Evolutionary conservation across 352 stramenopile genomes (phyloP), one percentile per base, ranked within the genome.

Genomic region (Pythium phragmiticola): DNA sequence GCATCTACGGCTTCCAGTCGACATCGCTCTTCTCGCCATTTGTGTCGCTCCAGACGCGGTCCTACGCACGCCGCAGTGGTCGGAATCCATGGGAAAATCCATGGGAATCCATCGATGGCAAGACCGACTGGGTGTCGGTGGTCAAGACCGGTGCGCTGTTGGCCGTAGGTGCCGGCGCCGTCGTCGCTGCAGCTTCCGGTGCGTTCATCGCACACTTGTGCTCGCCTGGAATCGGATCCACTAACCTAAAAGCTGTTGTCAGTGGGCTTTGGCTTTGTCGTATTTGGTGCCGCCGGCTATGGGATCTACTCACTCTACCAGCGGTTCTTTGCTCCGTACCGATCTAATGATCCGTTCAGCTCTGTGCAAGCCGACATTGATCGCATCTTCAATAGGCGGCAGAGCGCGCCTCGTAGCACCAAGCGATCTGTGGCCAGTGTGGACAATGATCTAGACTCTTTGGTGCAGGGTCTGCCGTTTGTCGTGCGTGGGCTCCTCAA

Each of bases 261-360:
- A 92, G 83, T 92, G 57, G 83, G 78, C 6, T 87, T 92, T 56
- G 82, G 83, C n/a, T 48, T 89, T 16, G 64, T 90, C 62, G 78
- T 92, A 65, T 72, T 76, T 12, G 82, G 79, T 2, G 81, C 83
- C 13, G 81, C 82, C 7, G 83, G 80, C 3, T 90, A 88, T 39
- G 83, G 83, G 7, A n/a, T 90, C 50, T 92, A 92, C 65, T 66
- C 81, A 13, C 63, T 92, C 23, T 92, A 92, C 68, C 79, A 82
- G 37, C 70, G 72, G 21, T 75, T 92, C 47, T 73, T 89, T 17
- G 64, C 74, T 0, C 80, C 72, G 11, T 88, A 81, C 54, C 67
- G 75, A 34, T 80, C 75, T 16, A 58, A 65, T 19, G 63, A 78
- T 14, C 72, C 78, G n/a, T 88, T 92, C 30, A 55, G 66, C 14